Evolutionary conservation across 306 rosid species (phyloP), one percentile per base, ranked within the genome.

Genomic region (Lathyrus sativus): DNA sequence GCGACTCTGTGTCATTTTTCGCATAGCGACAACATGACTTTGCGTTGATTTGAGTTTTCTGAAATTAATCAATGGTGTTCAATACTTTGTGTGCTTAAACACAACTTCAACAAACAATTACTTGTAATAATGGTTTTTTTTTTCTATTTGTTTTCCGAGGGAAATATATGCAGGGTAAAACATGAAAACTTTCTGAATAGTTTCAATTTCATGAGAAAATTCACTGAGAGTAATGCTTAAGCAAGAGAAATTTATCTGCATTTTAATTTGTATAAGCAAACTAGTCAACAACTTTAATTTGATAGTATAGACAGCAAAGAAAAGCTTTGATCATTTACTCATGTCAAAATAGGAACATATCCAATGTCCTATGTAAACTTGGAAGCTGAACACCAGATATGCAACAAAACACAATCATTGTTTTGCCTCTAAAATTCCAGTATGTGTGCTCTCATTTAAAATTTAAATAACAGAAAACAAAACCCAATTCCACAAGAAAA

Each of bases 361-460:
- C 12, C 5, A 6, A 49, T 2, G 31, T 33, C 9, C n/a, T 33
- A 9, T 9, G 48, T 38, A 6, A 33, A 54, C 59, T 75, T 50
- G 75, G 7, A 68, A 43, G 75, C 13, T 17, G 6, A 60, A 68
- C 58, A 44, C 26, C 60, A 28, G 28, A 17, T 14, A 24, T 10
- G 13, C 26, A 74, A 59, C 11, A 59, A 37, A 49, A 48, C 10
- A 12, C 51, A 37, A 29, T 49, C 46, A 33, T 70, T 56, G 73
- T 17, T 38, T 12, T 14, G 14, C 54, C 65, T 39, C 9, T 31
- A 28, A 65, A 49, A 28, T 35, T 31, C 29, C 55, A 72, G 17
- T 43, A 13, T 11, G 28, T 55, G 45, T 45, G 24, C 71, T 74
- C 71, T 74, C 49, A 28, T 63, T 38, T 58, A 63, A 74, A 26